These are phyloP conservation scores for Zangia roseola DNA, from an alignment of 768 basidiomycete species.

Conservation along the genomic window DNA sequence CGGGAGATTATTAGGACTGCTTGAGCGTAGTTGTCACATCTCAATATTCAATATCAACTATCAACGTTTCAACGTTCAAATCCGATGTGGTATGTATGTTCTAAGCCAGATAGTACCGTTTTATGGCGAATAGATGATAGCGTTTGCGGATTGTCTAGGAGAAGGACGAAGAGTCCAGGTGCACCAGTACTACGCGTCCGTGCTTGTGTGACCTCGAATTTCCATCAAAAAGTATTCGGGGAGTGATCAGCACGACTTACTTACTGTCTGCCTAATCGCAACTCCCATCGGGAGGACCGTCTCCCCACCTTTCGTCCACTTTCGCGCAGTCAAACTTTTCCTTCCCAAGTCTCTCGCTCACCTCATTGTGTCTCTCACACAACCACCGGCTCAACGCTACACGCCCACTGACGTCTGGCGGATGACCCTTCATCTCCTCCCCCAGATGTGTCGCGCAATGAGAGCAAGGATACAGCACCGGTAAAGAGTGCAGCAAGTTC, in stretches of 20 bases:
- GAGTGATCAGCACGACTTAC: slow-evolving; percentile 7
- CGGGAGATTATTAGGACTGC: too few relatives aligned
- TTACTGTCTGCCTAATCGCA: slow-evolving; percentile 72
- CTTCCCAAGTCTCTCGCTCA: slow-evolving; percentile 87
- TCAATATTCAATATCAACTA: too few relatives aligned
- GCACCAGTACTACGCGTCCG: neutral
- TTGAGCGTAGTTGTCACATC: too few relatives aligned
- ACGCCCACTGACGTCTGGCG: slow-evolving; percentile 78
- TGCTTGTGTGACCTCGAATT: neutral
- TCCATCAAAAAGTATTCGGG: neutral
- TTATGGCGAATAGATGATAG: too few relatives aligned
- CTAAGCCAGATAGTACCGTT: neutral
- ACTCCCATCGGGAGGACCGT: slow-evolving; percentile 83
- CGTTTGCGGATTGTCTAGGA: neutral
- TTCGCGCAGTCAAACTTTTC: slow-evolving; percentile 76
- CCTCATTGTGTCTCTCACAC: slow-evolving; percentile 90
- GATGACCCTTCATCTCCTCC: slow-evolving; percentile 58
- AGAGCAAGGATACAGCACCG: slow-evolving; percentile 83
- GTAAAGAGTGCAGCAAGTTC: slow-evolving; percentile 71
- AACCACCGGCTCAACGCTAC: slow-evolving; percentile 77
- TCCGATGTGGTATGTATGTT: slow-evolving; percentile 1
- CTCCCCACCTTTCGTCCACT: slow-evolving; percentile 88
- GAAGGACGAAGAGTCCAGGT: neutral
- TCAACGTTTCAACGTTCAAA: too few relatives aligned
- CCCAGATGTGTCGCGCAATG: slow-evolving; percentile 85